Percentiles rank a stretch among this genome's conserved stretches.
These are phyloP conservation scores for Trichoderma gamsii DNA, from an alignment of 495 filamentous ascomycete genomes.

Conservation along the genomic window DNA sequence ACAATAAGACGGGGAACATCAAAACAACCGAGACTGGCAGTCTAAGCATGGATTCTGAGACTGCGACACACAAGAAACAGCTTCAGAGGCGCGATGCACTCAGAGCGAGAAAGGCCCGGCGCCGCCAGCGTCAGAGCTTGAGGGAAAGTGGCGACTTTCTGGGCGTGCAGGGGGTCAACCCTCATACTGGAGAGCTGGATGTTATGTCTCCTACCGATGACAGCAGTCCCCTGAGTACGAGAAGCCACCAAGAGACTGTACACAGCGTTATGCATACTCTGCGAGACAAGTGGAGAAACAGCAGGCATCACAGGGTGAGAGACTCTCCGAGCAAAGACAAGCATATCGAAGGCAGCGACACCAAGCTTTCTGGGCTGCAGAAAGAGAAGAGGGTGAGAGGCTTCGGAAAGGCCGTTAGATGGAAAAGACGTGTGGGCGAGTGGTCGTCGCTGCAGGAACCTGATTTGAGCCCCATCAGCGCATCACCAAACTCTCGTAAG, in stretches of 20 bases:
- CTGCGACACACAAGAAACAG: neutral
- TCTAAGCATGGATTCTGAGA: neutral
- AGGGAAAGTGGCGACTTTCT: slow-evolving; percentile 47
- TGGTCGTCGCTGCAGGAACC: slow-evolving; percentile 48
- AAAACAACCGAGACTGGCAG: neutral
- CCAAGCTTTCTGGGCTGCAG: slow-evolving; percentile 28
- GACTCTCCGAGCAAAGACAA: slow-evolving; percentile 17
- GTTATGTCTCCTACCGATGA: slow-evolving; percentile 37
- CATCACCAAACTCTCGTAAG: slow-evolving; percentile 27
- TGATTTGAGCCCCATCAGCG: slow-evolving; percentile 39
- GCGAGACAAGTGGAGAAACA: slow-evolving; percentile 8
- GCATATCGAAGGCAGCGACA: slow-evolving; percentile 28
- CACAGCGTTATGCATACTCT: neutral
- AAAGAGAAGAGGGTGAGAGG: slow-evolving; percentile 31
- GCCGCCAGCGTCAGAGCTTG: slow-evolving; percentile 31
- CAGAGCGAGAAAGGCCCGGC: slow-evolving; percentile 16
- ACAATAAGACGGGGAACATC: neutral
- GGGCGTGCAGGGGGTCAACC: slow-evolving; percentile 50
- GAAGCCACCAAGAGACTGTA: slow-evolving; percentile 18
- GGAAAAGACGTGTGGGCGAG: slow-evolving; percentile 34
- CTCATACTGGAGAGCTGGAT: slow-evolving; percentile 44
- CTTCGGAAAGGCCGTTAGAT: slow-evolving; percentile 30
- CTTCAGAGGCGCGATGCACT: neutral
- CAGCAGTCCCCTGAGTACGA: slow-evolving; percentile 23
- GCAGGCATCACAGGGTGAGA: slow-evolving; percentile 17